Evolutionary conservation across 2,329 filamentous ascomycete species (phyloP), one percentile per base, ranked within the genome.

Genomic region (Calonectria ilicicola): DNA sequence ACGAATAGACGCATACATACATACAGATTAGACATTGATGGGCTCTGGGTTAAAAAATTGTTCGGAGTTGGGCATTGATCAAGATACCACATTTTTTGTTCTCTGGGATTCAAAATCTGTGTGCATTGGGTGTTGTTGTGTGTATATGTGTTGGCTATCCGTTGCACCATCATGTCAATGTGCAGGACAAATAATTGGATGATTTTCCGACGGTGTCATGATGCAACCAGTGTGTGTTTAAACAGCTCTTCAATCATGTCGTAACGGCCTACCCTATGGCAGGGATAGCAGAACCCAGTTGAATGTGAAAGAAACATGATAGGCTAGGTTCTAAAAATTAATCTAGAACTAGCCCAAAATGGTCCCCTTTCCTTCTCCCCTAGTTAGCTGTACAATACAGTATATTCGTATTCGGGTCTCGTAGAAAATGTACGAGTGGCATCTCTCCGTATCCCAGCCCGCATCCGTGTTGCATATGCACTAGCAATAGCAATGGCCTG

Each of bases 1-100:
- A 89, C 56, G 82, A 80, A 60, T 84, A 77, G 32, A 69, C 63
- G 67, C 70, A 72, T 15, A 51, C 72, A 72, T 15, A 53, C 32
- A 69, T 63, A 49, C 32, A 69, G 56, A 49, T 35, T 49, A 44
- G 64, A 73, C 70, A 76, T 65, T 65, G 69, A 69, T 14, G 53
- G 51, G 53, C 44, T 62, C 65, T 69, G 44, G 56, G 49, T 72
- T 74, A 65, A 29, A 56, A 66, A 63, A 63, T 42, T 19, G 66
- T 26, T 74, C 62, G 77, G 77, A 78, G 77, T 79, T 53, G 74
- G 72, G 74, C 72, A 73, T 40, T 76, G 65, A 74, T 67, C 58
- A 63, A 67, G 69, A 67, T 67, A 71, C 69, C 69, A 70, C 68
- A 65, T 35, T 47, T 70, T 69, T 29, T 65, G 44, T 38, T 46